Evolutionary conservation across 768 basidiomycete genomes (phyloP), one percentile per base, ranked within the genome.

Genomic region (Psilocybe cubensis): DNA sequence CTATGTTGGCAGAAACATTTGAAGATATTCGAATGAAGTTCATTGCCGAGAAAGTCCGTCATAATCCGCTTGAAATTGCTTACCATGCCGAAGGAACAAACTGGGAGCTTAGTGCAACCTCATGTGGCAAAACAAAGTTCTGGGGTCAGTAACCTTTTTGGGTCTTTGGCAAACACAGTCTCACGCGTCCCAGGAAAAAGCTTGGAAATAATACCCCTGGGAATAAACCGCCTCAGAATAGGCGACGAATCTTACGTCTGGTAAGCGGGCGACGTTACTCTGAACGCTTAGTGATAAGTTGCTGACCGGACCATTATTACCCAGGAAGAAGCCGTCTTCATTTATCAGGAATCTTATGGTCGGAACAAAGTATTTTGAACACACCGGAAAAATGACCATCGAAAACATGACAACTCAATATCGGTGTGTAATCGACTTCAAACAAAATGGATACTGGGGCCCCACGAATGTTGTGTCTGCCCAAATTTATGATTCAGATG

Each of bases 311-410:
- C 27, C 52, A n/a, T 18, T n/a, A 18, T 41, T 20, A 17, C 35
- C 7, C 35, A 93, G 93, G 92, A 88, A 83, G 45, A 91, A 89
- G 62, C 93, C 93, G 1, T 92, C 91, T 0, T 91, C 91, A 2
- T 96, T 94, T 72, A 86, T 94, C 78, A 78, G 93, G 58, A 94
- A 94, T 72, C 75, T 96, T 56, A 87, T 95, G 84, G 88, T 92
- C 72, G 94, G 94, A 9, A 89, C 91, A 23, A 94, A 94, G 67
- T 96, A 95, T 68, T 80, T 96, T 24, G 93, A 94, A 67, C 94
- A 94, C 65, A 82, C 80, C 38, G 93, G 93, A 24, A 83, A 88
- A 68, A 83, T 94, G 85, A 82, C 77, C 10, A 85, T 96, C 43
- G 83, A 85, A 57, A 92, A 92, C 63, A 75, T 71, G 5, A 76